Percentiles rank a stretch among this genome's conserved stretches.
Evolutionary conservation across 1,139 yeast species (phyloP).

Genomic region (Nakaseomyces sp.): DNA sequence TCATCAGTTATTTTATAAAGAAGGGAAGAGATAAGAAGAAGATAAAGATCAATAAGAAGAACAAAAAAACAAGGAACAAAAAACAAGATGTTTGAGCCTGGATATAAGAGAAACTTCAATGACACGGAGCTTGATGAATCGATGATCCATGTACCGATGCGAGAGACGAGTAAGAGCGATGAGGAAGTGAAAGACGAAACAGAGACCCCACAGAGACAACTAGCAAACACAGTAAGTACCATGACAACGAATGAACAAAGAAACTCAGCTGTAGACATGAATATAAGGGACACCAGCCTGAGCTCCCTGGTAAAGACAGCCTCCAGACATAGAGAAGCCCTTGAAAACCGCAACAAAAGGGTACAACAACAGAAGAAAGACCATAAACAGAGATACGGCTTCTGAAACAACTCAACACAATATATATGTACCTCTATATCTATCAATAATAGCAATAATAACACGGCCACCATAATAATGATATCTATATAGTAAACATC

Average conservation of each 20-base stretch:
- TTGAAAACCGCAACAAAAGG: slow-evolving; percentile 24
- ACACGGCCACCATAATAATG: too few species aligned
- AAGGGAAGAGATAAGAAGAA: background rate
- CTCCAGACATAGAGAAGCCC: slow-evolving; percentile 23
- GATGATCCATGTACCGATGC: slow-evolving; percentile 5
- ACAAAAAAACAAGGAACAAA: background rate
- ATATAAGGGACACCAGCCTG: slow-evolving; percentile 30
- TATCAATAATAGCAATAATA: background rate
- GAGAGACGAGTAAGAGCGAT: background rate
- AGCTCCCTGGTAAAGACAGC: slow-evolving; percentile 32
- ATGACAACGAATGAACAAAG: background rate
- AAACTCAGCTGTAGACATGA: slow-evolving; percentile 22
- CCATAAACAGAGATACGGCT: slow-evolving; percentile 26
- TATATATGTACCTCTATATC: too few species aligned
- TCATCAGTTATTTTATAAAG: background rate
- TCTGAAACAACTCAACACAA: background rate
- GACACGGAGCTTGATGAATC: slow-evolving; percentile 1
- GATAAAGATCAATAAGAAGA: background rate
- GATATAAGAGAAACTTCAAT: background rate
- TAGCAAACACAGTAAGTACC: background rate
- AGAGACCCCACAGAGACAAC: background rate
- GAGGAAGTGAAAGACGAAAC: background rate
- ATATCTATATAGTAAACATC: too few species aligned
- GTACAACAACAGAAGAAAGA: slow-evolving; percentile 22
- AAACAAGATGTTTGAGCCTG: background rate